Evolutionary conservation across 352 stramenopile genomes (phyloP).

Genomic region (Saprolegnia parasitica): DNA sequence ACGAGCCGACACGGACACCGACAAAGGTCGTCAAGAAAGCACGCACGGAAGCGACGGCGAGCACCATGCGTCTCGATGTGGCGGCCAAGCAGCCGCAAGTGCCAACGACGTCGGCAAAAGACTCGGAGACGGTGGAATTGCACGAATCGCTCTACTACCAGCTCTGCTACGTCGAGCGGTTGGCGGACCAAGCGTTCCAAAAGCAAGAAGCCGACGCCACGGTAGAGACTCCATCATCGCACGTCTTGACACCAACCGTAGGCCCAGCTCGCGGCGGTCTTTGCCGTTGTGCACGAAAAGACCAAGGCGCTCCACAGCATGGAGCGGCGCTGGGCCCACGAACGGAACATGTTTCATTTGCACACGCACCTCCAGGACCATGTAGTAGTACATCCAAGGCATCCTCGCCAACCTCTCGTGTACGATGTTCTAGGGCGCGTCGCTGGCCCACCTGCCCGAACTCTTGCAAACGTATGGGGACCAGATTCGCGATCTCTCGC

Average conservation of each 20-base stretch:
- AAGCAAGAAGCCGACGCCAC: conserved; percentile 13
- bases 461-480: neutral
- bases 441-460: neutral
- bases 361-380: conserved; percentile 2
- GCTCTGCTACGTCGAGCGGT: conserved; percentile 8
- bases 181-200: neutral
- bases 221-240: neutral
- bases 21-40: conserved; percentile 15
- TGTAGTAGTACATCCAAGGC: no score
- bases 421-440: neutral
- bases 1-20: neutral
- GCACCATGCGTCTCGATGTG: neutral
- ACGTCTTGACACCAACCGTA: neutral
- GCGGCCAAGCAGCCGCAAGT: no score
- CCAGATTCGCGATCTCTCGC: neutral
- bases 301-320: neutral
- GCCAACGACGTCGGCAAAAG: neutral
- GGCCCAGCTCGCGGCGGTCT: neutral
- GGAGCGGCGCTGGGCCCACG: neutral
- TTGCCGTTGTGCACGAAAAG: neutral
- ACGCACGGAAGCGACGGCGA: neutral
- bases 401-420: neutral
- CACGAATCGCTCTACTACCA: conserved; percentile 11
- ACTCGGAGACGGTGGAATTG: neutral
- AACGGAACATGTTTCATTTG: neutral